phyloP scores from a whole-genome alignment of 1,139 yeast species.

The Eremothecium gossypii region DNA sequence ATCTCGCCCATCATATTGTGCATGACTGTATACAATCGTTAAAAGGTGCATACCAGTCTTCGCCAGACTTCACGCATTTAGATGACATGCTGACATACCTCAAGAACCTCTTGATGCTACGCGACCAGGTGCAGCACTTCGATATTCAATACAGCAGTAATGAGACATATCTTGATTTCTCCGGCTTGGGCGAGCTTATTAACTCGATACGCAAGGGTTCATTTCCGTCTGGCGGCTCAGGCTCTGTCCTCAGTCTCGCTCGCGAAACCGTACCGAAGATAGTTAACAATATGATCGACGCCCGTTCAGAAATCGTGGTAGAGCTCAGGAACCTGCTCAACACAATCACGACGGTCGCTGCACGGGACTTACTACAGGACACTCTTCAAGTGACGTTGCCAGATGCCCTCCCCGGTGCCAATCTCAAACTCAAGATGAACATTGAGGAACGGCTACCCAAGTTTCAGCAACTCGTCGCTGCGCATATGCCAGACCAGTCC shows the following conservation, averaged over 20 bases:
- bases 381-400: constrained; percentile 12
- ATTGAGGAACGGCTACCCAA: constrained; percentile 47
- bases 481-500: constrained; percentile 38
- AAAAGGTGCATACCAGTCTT: constrained; percentile 42
- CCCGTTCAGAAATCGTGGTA: constrained; percentile 64
- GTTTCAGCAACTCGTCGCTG: constrained; percentile 41
- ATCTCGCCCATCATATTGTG: constrained; percentile 77
- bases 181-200: constrained; percentile 59
- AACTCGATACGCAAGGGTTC: constrained; percentile 32
- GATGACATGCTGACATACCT: constrained; percentile 63
- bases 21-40: constrained; percentile 63
- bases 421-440: constrained; percentile 37
- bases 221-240: constrained; percentile 6
- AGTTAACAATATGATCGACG: constrained; percentile 80
- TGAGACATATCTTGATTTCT: constrained; percentile 72
- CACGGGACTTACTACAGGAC: constrained; percentile 30
- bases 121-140: constrained; percentile 63
- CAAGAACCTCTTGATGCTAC: constrained; percentile 61
- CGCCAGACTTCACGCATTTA: constrained; percentile 22
- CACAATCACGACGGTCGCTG: constrained; percentile 43
- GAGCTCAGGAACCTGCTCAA: constrained; percentile 66
- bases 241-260: constrained; percentile 44
- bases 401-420: constrained; percentile 11
- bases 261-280: constrained; percentile 71
- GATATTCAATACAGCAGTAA: constrained; percentile 70